phyloP scores from a whole-genome alignment of 2,329 filamentous ascomycete genomes.

The Colletotrichum siamense region DNA sequence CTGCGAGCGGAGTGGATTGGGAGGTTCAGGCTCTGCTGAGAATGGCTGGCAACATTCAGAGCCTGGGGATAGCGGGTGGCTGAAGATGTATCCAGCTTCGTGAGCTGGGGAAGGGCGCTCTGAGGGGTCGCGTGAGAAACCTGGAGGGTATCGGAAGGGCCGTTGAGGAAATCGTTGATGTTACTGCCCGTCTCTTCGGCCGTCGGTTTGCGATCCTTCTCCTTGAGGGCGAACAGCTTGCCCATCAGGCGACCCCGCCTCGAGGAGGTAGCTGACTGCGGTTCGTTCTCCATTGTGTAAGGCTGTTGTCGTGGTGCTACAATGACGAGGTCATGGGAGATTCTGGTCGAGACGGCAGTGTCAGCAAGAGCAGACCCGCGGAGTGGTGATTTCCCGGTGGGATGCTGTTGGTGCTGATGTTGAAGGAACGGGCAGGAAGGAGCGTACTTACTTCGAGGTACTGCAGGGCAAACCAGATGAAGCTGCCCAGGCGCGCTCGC shows the following conservation, averaged over 20 bases:
- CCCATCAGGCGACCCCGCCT: constrained; percentile 66
- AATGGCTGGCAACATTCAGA: constrained; percentile 45
- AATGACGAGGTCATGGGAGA: constrained; percentile 13
- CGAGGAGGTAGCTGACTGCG: constrained; percentile 40
- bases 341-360: neutral
- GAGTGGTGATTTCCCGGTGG: neutral
- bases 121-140: constrained; percentile 55
- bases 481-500: neutral
- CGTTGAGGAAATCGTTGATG: constrained; percentile 65
- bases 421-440: neutral
- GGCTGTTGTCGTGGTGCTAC: constrained; percentile 20
- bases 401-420: neutral
- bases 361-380: neutral
- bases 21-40: constrained; percentile 50
- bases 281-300: constrained; percentile 50
- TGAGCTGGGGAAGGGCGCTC: constrained; percentile 47
- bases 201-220: constrained; percentile 47
- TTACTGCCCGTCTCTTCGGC: constrained; percentile 46
- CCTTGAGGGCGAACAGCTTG: constrained; percentile 61
- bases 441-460: neutral
- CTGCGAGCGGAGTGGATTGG: constrained; percentile 49
- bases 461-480: neutral
- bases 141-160: constrained; percentile 59
- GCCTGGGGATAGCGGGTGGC: constrained; percentile 63
- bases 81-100: constrained; percentile 59